Evolutionary conservation across 2,329 filamentous ascomycete genomes (phyloP).

Genomic region (Botrytis fragariae): DNA sequence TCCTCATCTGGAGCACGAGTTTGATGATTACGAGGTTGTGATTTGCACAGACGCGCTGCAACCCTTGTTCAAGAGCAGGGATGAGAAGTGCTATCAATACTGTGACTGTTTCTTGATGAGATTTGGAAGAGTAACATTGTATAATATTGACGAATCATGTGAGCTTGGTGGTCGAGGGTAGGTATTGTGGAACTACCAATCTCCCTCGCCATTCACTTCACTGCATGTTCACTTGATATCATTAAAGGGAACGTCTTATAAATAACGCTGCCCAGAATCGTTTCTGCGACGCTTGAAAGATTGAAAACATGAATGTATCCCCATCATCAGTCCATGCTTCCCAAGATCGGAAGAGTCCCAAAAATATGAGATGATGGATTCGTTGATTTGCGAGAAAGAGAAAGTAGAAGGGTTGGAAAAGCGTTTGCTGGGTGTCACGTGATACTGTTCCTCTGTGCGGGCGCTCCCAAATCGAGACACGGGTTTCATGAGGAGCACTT

Average conservation of each 20-base stretch:
- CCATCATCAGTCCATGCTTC: not conserved
- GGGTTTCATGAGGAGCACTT: not conserved
- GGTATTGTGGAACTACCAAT: not conserved
- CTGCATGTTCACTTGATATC: not conserved
- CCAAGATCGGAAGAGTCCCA: too few relatives aligned
- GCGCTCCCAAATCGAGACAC: not conserved
- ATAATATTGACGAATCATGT: not conserved
- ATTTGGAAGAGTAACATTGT: not conserved
- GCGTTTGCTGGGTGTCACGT: not conserved
- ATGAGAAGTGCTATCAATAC: not conserved
- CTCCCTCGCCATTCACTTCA: not conserved
- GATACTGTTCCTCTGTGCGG: not conserved
- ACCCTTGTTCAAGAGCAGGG: not conserved
- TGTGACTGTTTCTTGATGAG: not conserved
- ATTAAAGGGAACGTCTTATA: not conserved
- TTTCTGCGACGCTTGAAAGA: not conserved
- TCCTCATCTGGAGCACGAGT: not conserved
- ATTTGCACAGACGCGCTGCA: constrained; percentile 2
- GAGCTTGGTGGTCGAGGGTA: not conserved
- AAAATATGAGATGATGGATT: not conserved
- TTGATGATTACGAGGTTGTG: constrained; percentile 1
- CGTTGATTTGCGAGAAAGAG: not conserved
- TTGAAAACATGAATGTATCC: not conserved
- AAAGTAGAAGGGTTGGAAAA: not conserved
- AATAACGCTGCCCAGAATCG: not conserved